phyloP scores from a whole-genome alignment of 2,329 filamentous ascomycete species.

The Periconia sp. region DNA sequence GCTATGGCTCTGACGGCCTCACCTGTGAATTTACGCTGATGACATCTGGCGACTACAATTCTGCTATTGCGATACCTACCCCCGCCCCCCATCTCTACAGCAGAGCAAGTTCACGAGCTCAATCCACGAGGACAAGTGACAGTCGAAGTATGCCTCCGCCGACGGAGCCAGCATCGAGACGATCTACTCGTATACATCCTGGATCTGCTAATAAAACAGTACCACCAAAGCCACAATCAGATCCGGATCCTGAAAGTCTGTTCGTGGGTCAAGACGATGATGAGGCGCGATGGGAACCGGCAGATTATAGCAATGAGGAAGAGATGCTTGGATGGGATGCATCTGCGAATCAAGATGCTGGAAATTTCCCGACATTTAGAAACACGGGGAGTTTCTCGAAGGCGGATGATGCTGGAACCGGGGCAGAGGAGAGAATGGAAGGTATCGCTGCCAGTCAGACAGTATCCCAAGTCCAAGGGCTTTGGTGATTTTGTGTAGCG shows the following conservation, averaged over 20 bases:
- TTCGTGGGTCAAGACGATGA: constrained; percentile 71
- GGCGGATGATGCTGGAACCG: constrained; percentile 17
- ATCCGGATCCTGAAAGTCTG: constrained; percentile 66
- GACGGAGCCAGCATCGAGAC: constrained; percentile 33
- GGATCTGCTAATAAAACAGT: constrained; percentile 27
- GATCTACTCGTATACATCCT: constrained; percentile 30
- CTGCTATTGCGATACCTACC: constrained; percentile 40
- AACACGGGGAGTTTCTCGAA: constrained; percentile 40
- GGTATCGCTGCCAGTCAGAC: constrained; percentile 72
- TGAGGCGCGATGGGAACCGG: constrained; percentile 69
- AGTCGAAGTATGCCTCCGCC: constrained; percentile 46
- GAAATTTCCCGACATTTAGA: constrained; percentile 47
- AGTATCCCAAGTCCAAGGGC: constrained; percentile 59
- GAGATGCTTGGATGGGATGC: constrained; percentile 75
- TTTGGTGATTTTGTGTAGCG: constrained; percentile 27
- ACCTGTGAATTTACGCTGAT: constrained; percentile 78
- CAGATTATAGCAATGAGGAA: constrained; percentile 65
- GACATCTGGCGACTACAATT: constrained; percentile 69
- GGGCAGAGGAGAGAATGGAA: constrained; percentile 24
- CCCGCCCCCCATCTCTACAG: constrained; percentile 42
- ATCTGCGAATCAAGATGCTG: constrained; percentile 55
- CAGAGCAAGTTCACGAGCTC: constrained; percentile 35
- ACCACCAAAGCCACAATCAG: constrained; percentile 48
- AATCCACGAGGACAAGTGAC: constrained; percentile 25
- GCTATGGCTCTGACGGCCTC: constrained; percentile 69